Conservation (phyloP, 148 eudicot species). For the Vaccinium corymbosum region DNA sequence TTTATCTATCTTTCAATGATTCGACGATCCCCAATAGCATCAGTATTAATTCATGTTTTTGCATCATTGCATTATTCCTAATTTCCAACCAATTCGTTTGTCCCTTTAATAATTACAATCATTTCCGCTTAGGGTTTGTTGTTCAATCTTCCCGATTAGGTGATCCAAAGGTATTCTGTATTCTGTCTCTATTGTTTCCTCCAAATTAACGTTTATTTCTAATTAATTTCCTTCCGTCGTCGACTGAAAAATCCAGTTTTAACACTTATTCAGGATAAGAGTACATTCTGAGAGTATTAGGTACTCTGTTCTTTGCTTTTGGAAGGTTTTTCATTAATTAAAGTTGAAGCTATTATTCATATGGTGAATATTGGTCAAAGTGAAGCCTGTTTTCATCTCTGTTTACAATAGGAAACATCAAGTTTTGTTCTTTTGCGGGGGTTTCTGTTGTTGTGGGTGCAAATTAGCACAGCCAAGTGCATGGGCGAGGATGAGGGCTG, state of each 20-base stretch:
- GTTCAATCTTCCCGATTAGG: conserved; percentile 1
- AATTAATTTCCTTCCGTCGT: not conserved
- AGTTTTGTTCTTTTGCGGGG: too few species aligned
- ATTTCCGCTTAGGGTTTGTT: conserved; percentile 12
- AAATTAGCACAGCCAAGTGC: conserved; percentile 7
- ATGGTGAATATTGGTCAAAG: too few species aligned
- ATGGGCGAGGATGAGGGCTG: conserved; percentile 45
- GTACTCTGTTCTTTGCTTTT: not conserved
- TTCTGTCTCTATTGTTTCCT: not conserved
- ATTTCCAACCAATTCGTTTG: not conserved
- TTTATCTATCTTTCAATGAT: not conserved
- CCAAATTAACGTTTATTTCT: not conserved
- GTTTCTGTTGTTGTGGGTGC: conserved; percentile 13
- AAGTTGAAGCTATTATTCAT: too few species aligned
- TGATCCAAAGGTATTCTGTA: not conserved
- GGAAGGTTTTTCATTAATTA: not conserved
- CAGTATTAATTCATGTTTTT: not conserved
- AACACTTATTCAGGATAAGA: not conserved
- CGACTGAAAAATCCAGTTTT: not conserved
- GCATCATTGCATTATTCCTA: not conserved
- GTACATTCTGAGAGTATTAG: not conserved
- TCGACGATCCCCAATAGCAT: not conserved
- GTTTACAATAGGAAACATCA: too few species aligned
- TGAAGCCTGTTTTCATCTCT: not conserved
- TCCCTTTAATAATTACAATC: not conserved